Evolutionary conservation across 305 asterid genomes (phyloP).

Genomic region (Plantago coronopus): DNA sequence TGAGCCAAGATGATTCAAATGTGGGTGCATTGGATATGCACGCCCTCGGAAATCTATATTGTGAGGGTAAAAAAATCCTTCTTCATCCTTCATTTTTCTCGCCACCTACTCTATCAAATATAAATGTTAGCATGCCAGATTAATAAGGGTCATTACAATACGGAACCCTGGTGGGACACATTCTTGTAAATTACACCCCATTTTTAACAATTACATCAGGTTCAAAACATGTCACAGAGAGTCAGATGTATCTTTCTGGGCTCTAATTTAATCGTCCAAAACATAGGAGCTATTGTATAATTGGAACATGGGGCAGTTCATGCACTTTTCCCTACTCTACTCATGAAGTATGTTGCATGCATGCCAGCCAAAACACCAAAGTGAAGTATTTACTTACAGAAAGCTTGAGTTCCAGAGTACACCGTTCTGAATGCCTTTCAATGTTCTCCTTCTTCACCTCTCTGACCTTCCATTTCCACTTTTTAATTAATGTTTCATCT

Average conservation of each 20-base stretch:
- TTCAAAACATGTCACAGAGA: too few species aligned
- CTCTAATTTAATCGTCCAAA: too few species aligned
- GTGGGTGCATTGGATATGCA: conserved; percentile 98
- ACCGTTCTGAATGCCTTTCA: conserved; percentile 91
- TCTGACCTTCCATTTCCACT: conserved; percentile 92
- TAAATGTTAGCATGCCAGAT: conserved; percentile 3
- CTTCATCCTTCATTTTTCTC: conserved; percentile 95
- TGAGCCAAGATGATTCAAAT: conserved; percentile 93
- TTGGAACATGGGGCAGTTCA: too few species aligned
- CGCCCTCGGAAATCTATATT: conserved; percentile 97
- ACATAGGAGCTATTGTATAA: too few species aligned
- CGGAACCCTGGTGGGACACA: background rate
- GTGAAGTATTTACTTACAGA: conserved; percentile 58
- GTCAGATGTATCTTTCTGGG: too few species aligned
- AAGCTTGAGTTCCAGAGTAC: conserved; percentile 93
- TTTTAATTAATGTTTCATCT: conserved; percentile 65
- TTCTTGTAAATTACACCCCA: too few species aligned
- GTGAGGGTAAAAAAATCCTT: conserved; percentile 92
- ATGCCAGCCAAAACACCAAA: background rate
- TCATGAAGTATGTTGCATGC: too few species aligned
- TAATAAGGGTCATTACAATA: conserved; percentile 3
- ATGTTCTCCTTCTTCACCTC: conserved; percentile 62
- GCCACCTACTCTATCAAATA: conserved; percentile 72
- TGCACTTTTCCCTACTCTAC: too few species aligned
- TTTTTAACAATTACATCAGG: too few species aligned